Base-by-base conservation (phyloP, 2,329 filamentous ascomycete genomes). In the Didymellaceae sp. region DNA sequence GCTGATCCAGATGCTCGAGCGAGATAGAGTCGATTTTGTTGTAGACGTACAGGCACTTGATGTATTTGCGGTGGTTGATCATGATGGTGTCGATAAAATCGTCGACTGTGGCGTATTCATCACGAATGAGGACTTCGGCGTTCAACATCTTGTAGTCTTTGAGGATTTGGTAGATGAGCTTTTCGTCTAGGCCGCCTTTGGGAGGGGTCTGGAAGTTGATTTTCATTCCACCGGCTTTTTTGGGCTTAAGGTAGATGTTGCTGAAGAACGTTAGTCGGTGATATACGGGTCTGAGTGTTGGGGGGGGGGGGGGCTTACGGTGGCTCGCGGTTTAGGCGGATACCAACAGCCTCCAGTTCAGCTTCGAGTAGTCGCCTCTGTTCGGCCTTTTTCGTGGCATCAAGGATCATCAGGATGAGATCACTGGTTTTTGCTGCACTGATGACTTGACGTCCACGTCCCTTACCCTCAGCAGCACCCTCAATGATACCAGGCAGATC, bases 51-150 rank as follows among this genome's bases (percentile, higher is more conserved):
- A 99, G 82, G 49, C 86, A 88, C 70, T 84, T 84, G 79, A 99
- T 97, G 80, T 99, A 99, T 75, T 96, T 99, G 70, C 94, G 82
- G 79, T 99, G 94, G 71, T 97, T 91, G 75, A 94, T 96, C 93
- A 97, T 97, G 76, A 99, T 97, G 55, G 97, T 91, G 74, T 99
- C 94, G 77, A 99, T 99, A 74, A 99, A 89, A 75, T 99, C 93
- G 77, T 99, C 94, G 26, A 99, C 91, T 1, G 94, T 97, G 31
- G 83, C 83, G 71, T 95, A 86, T 69, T 99, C 94, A 71, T 99
- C 94, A 65, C 94, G 89, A 13, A 99, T 86, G 17, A 99, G 84
- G 1, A 99, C 92, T 74, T 99, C 94, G 76, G 89, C 94, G 79
- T 99, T 99, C 53, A 99, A 84, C 64, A 99, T 91, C 79, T 97